phyloP scores from a whole-genome alignment of 208 protist genomes.

The Acanthamoeba triangularis region DNA sequence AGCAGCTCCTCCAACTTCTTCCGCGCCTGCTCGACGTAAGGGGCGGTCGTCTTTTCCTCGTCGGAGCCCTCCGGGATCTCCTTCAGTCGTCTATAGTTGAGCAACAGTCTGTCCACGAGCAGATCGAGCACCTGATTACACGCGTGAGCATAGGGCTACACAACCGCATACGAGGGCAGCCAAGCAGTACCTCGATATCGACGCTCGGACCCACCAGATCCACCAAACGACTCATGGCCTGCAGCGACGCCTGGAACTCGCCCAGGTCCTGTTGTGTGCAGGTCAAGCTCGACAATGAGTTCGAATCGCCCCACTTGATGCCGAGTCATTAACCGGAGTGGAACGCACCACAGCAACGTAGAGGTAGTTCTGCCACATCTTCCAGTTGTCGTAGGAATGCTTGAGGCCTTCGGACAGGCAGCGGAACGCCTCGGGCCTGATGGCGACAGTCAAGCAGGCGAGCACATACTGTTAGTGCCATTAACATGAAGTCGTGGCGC shows the following conservation, averaged over 20 bases:
- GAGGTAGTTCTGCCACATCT: conserved; percentile 91
- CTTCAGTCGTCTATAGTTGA: background rate
- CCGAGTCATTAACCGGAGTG: background rate
- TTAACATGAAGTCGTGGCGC: background rate
- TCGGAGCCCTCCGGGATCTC: conserved; percentile 13
- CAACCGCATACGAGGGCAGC: background rate
- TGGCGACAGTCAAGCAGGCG: background rate
- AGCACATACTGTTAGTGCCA: background rate
- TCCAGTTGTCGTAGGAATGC: conserved; percentile 87
- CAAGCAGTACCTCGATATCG: background rate
- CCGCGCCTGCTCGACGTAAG: conserved; percentile 20
- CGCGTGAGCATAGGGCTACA: background rate
- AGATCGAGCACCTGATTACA: background rate
- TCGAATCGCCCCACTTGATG: no score
- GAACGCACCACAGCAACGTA: conserved; percentile 76
- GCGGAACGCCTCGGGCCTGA: conserved; percentile 71
- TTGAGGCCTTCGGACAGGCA: conserved; percentile 87
- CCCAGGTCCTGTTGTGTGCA: conserved; percentile 11
- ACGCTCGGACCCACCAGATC: conserved; percentile 21
- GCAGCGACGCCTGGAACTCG: conserved; percentile 26
- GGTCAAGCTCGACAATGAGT: background rate
- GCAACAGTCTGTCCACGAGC: conserved; percentile 2
- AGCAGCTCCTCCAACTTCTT: conserved; percentile 48
- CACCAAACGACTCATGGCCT: conserved; percentile 45
- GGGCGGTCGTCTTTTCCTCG: background rate